Base-by-base conservation (phyloP, 2,329 filamentous ascomycete genomes). In the Dactylella cylindrospora region DNA sequence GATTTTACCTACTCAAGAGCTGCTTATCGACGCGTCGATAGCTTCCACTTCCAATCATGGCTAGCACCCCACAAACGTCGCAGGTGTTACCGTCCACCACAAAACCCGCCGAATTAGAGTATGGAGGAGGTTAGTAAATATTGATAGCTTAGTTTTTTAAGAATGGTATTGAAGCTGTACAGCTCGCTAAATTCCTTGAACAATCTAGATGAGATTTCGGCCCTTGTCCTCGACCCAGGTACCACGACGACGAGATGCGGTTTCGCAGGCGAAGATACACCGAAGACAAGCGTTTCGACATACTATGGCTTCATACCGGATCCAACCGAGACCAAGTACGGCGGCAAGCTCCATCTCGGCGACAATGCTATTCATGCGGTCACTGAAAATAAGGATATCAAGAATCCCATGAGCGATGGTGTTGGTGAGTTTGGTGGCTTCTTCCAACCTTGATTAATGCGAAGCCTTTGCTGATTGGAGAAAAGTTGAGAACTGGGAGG, bases 181-280 rank as follows among this genome's bases (percentile, higher is more conserved):
- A 31, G 13, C 28, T 13, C 9, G 8, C 28, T 13, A 13, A 9
- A 31, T 13, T 8, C 8, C 28, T 31, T 31, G 28, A 13, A 4
- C 12, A 10, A 17, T 57, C 55, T 70, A 95, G 93, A 98, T 78
- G 93, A 98, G 77, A 90, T 98, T 67, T 94, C 90, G 28, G 94
- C 94, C 46, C 86, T 98, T 68, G 88, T 98, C 29, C 88, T 98
- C 71, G 93, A 98, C 72, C 88, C 93, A 2, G 93, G 94, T 65
- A 96, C 90, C 76, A 88, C 87, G 71, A 85, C 84, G 68, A 90
- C 88, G 32, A 90, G 94, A 74, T 93, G 90, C 61, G 93, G 93
- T 57, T 98, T 97, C 71, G 94, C 94, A 9, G 93, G 94, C 71
- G 94, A 98, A 80, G 93, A 98, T 75, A 86, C 90, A 0, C 93